Evolutionary conservation across 2,329 filamentous ascomycete species (phyloP).

Genomic region (Beauveria medogensis): DNA sequence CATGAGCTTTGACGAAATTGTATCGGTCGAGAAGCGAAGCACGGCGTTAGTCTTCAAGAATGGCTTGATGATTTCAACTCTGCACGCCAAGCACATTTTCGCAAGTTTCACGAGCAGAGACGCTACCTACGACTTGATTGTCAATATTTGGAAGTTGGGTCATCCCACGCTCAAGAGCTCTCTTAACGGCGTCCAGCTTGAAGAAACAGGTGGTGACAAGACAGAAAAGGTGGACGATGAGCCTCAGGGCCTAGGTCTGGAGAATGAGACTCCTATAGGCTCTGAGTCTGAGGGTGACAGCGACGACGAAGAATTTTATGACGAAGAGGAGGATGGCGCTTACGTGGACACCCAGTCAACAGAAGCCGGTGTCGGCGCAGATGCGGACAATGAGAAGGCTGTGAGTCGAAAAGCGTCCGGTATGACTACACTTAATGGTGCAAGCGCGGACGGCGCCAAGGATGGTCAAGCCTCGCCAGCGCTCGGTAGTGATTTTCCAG

Average conservation of each 20-base stretch:
- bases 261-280: slow-evolving; percentile 39
- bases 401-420: slow-evolving; percentile 67
- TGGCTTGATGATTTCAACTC: slow-evolving; percentile 89
- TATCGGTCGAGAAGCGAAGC: slow-evolving; percentile 93
- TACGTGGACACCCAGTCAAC: slow-evolving; percentile 51
- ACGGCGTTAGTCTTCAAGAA: slow-evolving; percentile 96
- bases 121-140: slow-evolving; percentile 91
- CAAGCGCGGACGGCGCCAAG: slow-evolving; percentile 39
- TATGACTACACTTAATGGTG: slow-evolving; percentile 33
- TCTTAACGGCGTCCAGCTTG: slow-evolving; percentile 76
- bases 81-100: slow-evolving; percentile 93
- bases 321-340: slow-evolving; percentile 71
- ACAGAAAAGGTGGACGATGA: slow-evolving; percentile 69
- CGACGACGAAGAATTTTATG: slow-evolving; percentile 67
- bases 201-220: slow-evolving; percentile 79
- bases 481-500: slow-evolving; percentile 63
- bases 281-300: slow-evolving; percentile 53
- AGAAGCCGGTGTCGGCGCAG: slow-evolving; percentile 28
- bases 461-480: slow-evolving; percentile 37
- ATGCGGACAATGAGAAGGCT: slow-evolving; percentile 51
- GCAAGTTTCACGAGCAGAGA: slow-evolving; percentile 91
- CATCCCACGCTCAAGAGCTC: slow-evolving; percentile 89
- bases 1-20: slow-evolving; percentile 96
- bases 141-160: slow-evolving; percentile 97
- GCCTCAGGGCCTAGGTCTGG: slow-evolving; percentile 24